Evolutionary conservation across 2,329 filamentous ascomycete species (phyloP).

Genomic region (Cordyceps fumosorosea): DNA sequence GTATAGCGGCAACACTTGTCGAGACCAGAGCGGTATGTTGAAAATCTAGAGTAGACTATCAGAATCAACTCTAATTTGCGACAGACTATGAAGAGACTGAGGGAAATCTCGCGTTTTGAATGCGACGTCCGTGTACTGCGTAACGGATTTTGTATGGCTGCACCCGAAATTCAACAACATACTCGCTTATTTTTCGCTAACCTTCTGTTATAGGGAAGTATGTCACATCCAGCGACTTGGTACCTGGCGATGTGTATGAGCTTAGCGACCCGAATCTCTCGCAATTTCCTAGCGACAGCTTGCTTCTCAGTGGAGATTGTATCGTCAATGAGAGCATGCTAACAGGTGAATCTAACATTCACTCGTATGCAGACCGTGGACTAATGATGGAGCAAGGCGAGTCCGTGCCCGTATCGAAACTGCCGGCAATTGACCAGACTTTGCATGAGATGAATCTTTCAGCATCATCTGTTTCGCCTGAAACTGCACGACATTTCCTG

Average conservation of each 20-base stretch:
- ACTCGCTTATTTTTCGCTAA: neutral
- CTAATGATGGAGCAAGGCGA: conserved; percentile 48
- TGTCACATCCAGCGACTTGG: conserved; percentile 77
- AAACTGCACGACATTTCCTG: conserved; percentile 80
- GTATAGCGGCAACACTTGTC: conserved; percentile 80
- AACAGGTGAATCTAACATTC: conserved; percentile 48
- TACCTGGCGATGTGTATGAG: conserved; percentile 95
- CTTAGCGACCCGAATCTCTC: conserved; percentile 85
- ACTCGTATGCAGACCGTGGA: conserved; percentile 10
- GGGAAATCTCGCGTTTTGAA: conserved; percentile 89
- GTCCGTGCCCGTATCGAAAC: conserved; percentile 93
- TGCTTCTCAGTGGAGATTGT: conserved; percentile 87
- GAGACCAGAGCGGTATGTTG: conserved; percentile 72
- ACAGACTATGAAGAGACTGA: conserved; percentile 79
- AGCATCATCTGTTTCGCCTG: conserved; percentile 74
- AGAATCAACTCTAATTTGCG: neutral
- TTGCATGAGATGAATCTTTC: conserved; percentile 70
- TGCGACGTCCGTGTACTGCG: conserved; percentile 91
- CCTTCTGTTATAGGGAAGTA: conserved; percentile 57
- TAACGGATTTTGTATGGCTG: conserved; percentile 79
- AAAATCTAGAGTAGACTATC: neutral
- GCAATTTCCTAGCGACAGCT: conserved; percentile 86
- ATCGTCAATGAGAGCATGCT: conserved; percentile 99
- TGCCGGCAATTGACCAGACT: conserved; percentile 73
- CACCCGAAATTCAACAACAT: neutral